Evolutionary conservation across 192 early-diverging fungal species (phyloP), one percentile per base, ranked within the genome.

Genomic region (Gaertneriomyces semiglobifer): DNA sequence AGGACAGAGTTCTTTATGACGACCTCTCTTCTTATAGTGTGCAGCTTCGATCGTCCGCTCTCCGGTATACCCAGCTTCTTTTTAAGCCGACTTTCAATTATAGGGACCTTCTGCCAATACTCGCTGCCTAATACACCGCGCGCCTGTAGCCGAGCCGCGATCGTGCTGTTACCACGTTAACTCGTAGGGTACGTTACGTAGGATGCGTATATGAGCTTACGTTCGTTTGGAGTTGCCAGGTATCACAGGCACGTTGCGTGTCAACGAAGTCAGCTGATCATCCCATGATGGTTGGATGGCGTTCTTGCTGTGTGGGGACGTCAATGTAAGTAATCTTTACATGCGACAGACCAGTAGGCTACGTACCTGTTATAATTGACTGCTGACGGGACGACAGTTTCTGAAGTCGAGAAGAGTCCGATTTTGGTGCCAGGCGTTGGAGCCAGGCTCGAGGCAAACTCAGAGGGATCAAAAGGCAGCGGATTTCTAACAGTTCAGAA

Each of bases 71-170:
- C 68, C 11, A 69, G 61, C 19, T 53, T 56, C 0, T 14, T 56
- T 39, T 63, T 60, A 19, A 76, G 51, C 60, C 58, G 57, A 33
- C 44, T 12, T 44, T 62, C 18, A 25, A 73, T 7, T 16, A 57
- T 44, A n/a, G 45, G 44, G 6, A 14, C 10, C 12, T 47, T 25
- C 14, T 61, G 53, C 74, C 69, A 71, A 57, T 68, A 76, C 11
- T 76, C 74, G 7, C 60, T 51, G 7, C 74, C 74, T 4, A 63
- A 6, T 6, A 70, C 74, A 16, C 70, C 70, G 12, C 74, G 69
- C 9, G 69, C 69, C 42, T 75, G 69, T n/a, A 75, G 9, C 18
- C 74, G 45, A 7, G 68, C 69, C 8, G 68, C 52, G 5, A 75
- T 66, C 46, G 60, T 62, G 20, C 73, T 74, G 43, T 16, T 5